Evolutionary conservation across 1,139 yeast species (phyloP), one percentile per base, ranked within the genome.

Genomic region (Blastobotrys persicus): DNA sequence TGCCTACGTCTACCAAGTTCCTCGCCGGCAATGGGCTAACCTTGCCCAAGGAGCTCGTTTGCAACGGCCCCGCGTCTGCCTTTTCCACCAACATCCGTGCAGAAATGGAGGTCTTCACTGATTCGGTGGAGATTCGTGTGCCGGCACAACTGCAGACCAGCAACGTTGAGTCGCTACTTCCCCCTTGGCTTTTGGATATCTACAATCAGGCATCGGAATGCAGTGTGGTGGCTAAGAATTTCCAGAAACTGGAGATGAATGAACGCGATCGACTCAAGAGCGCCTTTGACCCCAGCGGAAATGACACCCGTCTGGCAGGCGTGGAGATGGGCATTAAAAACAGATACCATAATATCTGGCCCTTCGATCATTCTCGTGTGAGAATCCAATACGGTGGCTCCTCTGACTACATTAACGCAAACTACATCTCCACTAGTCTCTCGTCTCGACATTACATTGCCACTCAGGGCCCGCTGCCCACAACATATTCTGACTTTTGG

Each of bases 401-500:
- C 48, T 43, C 39, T 18, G 45, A 79, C 56, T 80, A 84, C 60
- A 78, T 83, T 59, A 83, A 83, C 62, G 89, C 88, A 1, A 79
- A 80, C 55, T 79, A 78, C 59, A 67, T 83, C 19, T 67, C 59
- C 46, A 59, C 49, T n/a, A 55, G 54, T 57, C 73, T 62, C 28
- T 57, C 58, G 45, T 59, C 46, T 32, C 64, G 65, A 35, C 70
- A 76, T 46, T 85, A 83, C 62, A 83, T 88, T 55, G 96, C 95
- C 0, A 84, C 95, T 0, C 96, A 88, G 58, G 96, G 94, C 0
- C 96, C 96, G 1, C 67, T 88, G 37, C 80, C 82, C 2, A 79
- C 83, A 18, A 86, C 96, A 0, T 76, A 84, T 52, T 82, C 80
- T 12, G 96, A 88, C 63, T 88, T 88, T 62, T 88, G 95, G 94